Percentiles rank a stretch among this genome's conserved stretches.
Evolutionary conservation across 257 asterid species (phyloP).

Genomic region (Anisodus tanguticus): DNA sequence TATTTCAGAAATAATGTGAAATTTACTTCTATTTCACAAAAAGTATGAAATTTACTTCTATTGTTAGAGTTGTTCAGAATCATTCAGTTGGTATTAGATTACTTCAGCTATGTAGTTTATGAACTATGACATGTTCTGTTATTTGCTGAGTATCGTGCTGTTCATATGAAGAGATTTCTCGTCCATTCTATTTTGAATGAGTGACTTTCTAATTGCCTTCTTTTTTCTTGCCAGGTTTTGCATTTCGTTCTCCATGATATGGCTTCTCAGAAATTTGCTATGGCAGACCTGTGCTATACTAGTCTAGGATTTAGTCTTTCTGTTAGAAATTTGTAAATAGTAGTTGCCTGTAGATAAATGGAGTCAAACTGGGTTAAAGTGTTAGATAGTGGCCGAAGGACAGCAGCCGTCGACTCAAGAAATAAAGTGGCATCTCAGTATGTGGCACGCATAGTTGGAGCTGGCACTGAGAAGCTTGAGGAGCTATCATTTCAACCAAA

Average conservation of each 20-base stretch:
- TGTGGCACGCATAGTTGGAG: slow-evolving; percentile 46
- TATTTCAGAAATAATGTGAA: background rate
- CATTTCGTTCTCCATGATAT: slow-evolving; percentile 34
- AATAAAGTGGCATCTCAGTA: slow-evolving; percentile 53
- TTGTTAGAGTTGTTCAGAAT: background rate
- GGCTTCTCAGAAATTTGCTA: slow-evolving; percentile 32
- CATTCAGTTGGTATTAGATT: background rate
- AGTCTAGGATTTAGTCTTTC: slow-evolving; percentile 31
- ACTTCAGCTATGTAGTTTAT: background rate
- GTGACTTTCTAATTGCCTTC: slow-evolving; percentile 12
- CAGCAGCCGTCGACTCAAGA: slow-evolving; percentile 51
- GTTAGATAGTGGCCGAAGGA: slow-evolving; percentile 62
- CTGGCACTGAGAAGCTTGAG: slow-evolving; percentile 37
- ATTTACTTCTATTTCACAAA: background rate
- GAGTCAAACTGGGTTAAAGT: slow-evolving; percentile 69
- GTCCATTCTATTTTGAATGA: background rate
- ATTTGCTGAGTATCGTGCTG: background rate
- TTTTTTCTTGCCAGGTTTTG: slow-evolving; percentile 32
- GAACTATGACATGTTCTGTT: slow-evolving; percentile 5
- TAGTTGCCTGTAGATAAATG: slow-evolving; percentile 51
- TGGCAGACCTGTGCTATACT: slow-evolving; percentile 28
- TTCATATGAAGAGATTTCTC: background rate
- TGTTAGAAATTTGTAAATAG: slow-evolving; percentile 33
- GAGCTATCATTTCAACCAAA: slow-evolving; percentile 47
- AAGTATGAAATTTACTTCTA: background rate